Base-by-base conservation (phyloP, 2,329 filamentous ascomycete species). In the Diaporthe batatas region DNA sequence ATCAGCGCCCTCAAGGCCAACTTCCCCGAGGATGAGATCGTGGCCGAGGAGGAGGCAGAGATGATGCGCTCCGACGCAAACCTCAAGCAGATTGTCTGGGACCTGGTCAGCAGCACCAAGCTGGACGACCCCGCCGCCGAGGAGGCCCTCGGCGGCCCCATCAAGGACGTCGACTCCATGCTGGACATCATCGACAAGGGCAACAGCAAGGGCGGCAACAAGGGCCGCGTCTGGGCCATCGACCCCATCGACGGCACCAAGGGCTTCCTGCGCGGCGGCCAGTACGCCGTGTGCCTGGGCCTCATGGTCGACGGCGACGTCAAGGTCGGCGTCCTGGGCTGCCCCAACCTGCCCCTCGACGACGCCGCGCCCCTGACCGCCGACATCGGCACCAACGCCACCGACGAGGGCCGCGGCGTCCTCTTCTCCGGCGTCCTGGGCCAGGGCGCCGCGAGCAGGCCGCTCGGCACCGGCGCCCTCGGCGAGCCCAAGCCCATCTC, bases 191-290 rank as follows among this genome's bases (percentile, higher is more conserved):
- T 94, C 76, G 92, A 94, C 84, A 82, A 83, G 74, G 92, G 92
- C 54, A 89, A 89, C 80, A 94, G 91, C 83, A 84, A 89, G 72
- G 94, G 94, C 74, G 94, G 94, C 36, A 82, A 84, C 74, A 88
- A 86, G 76, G 95, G 94, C 75, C 89, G 96, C 77, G 94, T 98
- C 82, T 99, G 96, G 96, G 94, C 96, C 53, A 91, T 99, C 72
- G 96, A 99, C 83, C 96, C 96, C 73, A 98, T 99, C 75, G 96
- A 99, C 83, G 96, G 96, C 76, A 99, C 96, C 70, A 98, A 98
- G 85, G 97, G 96, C 39, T 99, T 99, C 86, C 87, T 99, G 74
- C 91, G 97, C 75, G 96, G 96, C 69, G 97, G 95, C 51, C 96
- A 99, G 85, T 99, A 99, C 81, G 97, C 96, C 71, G 95, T 99